Conservation (phyloP, 1,284 basidiomycete species). For the Sphaerobolus stellatus region DNA sequence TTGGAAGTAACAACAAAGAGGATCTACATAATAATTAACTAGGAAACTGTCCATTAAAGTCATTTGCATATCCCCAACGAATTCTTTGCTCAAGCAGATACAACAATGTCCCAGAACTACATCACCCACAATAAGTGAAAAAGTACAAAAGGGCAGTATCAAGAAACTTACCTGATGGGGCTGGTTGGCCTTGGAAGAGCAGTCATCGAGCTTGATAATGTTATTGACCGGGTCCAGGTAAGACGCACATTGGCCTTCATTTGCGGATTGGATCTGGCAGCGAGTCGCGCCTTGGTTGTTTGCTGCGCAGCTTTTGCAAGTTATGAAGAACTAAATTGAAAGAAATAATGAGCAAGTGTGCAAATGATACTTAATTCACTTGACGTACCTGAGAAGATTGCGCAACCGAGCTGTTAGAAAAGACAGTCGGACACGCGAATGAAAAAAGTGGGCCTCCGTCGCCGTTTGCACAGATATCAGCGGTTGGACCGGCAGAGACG, state of each 20-base stretch:
- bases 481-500: not conserved
- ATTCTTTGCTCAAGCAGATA: too few relatives aligned
- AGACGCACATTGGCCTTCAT: not conserved
- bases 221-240: not conserved
- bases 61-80: too few relatives aligned
- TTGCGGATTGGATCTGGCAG: conserved; percentile 1
- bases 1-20: too few relatives aligned
- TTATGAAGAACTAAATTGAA: not conserved
- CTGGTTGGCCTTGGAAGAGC: not conserved
- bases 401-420: not conserved
- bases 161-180: not conserved
- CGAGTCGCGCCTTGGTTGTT: not conserved
- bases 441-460: not conserved
- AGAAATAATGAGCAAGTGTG: not conserved
- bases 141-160: not conserved
- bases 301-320: not conserved
- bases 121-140: not conserved
- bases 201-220: conserved; percentile 1
- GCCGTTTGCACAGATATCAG: not conserved
- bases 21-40: too few relatives aligned
- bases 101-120: conserved; percentile 1
- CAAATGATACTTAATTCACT: not conserved
- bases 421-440: not conserved
- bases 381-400: not conserved
- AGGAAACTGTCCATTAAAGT: too few relatives aligned